Percentiles rank a stretch among this genome's conserved stretches.
Evolutionary conservation across 164 flowering plant species (phyloP).

Genomic region (Magnolia sinica): DNA sequence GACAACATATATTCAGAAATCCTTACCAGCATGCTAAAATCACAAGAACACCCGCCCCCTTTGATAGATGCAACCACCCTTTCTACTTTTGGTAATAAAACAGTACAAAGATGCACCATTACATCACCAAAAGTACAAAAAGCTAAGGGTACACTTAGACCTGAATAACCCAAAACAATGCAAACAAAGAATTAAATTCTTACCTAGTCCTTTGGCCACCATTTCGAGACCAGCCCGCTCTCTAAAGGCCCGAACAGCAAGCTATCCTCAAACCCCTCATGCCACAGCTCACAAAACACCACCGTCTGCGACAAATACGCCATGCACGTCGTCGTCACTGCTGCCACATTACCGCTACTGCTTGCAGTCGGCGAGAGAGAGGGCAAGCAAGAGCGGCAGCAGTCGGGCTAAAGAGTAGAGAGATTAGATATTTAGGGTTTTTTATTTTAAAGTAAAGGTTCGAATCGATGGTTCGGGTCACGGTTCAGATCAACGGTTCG

Average conservation of each 20-base stretch:
- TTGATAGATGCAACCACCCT: neutral
- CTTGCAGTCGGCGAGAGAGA: too few relatives aligned
- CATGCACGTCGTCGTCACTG: constrained; percentile 57
- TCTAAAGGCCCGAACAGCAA: constrained; percentile 63
- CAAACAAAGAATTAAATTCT: constrained; percentile 14
- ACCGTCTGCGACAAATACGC: constrained; percentile 76
- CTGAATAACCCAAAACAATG: neutral
- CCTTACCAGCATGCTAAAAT: neutral
- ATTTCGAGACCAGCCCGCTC: constrained; percentile 77
- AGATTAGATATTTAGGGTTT: too few relatives aligned
- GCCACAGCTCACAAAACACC: constrained; percentile 75
- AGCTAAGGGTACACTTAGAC: neutral
- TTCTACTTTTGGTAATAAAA: neutral
- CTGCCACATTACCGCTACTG: constrained; percentile 27
- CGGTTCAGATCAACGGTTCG: too few relatives aligned
- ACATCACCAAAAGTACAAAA: neutral
- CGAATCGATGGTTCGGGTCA: too few relatives aligned
- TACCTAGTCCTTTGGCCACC: constrained; percentile 91
- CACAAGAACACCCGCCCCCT: neutral
- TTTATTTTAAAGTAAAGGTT: too few relatives aligned
- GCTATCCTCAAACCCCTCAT: constrained; percentile 70
- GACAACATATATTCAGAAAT: neutral
- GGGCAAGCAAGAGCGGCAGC: too few relatives aligned
- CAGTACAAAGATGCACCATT: neutral
- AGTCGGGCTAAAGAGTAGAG: too few relatives aligned